phyloP scores from a whole-genome alignment of 768 basidiomycete genomes.

The Rhodotorula paludigena region DNA sequence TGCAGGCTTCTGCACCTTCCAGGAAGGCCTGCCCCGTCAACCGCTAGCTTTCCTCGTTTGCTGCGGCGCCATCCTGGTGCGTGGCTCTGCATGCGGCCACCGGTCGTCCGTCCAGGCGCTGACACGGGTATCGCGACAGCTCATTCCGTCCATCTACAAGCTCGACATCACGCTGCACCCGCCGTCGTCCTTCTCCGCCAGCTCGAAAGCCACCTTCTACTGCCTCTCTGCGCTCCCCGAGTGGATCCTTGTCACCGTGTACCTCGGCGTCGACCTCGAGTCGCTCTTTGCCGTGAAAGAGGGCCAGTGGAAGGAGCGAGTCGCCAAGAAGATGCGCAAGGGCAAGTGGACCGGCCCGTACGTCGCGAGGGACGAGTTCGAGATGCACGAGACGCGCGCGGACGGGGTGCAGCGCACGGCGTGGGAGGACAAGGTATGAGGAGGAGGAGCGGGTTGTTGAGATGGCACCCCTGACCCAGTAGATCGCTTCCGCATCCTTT shows the following conservation, averaged over 20 bases:
- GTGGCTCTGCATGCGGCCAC: neutral
- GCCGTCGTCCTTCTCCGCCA: neutral
- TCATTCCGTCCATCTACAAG: conserved; percentile 8
- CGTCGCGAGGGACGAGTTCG: neutral
- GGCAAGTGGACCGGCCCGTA: conserved; percentile 3
- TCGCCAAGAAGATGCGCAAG: neutral
- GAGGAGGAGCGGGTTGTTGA: neutral
- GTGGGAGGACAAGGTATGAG: neutral
- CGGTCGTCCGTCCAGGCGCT: neutral
- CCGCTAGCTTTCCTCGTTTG: neutral
- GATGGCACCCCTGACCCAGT: no score
- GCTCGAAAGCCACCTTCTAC: conserved; percentile 27
- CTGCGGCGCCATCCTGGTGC: neutral
- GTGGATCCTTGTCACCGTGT: neutral
- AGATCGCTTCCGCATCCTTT: no score
- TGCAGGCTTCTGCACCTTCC: neutral
- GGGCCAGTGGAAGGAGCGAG: conserved; percentile 7
- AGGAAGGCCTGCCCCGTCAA: neutral
- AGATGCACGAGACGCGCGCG: neutral
- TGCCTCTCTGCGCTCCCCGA: conserved; percentile 8
- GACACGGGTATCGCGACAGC: neutral
- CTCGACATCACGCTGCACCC: neutral
- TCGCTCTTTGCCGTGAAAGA: conserved; percentile 1
- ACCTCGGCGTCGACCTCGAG: conserved; percentile 4
- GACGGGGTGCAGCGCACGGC: neutral